Percentiles rank a stretch among this genome's conserved stretches.
Conservation (phyloP, 1,284 basidiomycete genomes). For the Fomitopsis palustris region DNA sequence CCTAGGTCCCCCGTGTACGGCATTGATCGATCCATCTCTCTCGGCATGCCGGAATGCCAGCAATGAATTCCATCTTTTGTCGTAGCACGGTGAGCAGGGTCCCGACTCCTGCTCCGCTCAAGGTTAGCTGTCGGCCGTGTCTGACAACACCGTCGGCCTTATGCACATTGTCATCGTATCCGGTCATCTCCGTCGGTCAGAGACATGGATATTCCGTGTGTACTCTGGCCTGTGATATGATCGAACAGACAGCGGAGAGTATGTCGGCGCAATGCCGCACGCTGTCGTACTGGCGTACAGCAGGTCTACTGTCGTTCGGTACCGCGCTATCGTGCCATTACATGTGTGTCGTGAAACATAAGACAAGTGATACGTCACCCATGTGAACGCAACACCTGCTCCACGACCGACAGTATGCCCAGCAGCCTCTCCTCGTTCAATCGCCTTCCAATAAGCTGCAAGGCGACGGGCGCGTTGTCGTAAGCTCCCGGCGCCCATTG, state of each 20-base stretch:
- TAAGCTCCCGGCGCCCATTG: slow-evolving; percentile 44
- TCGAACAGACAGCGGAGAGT: not conserved
- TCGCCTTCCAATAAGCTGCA: slow-evolving; percentile 48
- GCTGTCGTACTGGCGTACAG: not conserved
- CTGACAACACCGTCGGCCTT: not conserved
- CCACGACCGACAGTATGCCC: slow-evolving; percentile 41
- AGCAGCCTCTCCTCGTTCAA: slow-evolving; percentile 47
- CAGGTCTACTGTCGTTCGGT: not conserved
- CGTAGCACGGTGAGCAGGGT: not conserved
- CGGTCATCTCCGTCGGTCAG: not conserved
- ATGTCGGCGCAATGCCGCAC: not conserved
- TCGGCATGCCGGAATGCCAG: not conserved
- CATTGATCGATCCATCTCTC: not conserved
- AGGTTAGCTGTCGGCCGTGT: not conserved
- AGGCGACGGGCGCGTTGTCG: slow-evolving; percentile 40
- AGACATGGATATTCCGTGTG: not conserved
- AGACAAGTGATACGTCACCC: not conserved
- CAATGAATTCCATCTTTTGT: not conserved
- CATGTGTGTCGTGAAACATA: not conserved
- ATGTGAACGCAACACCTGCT: slow-evolving; percentile 24
- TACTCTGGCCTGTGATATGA: not conserved
- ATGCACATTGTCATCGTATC: not conserved
- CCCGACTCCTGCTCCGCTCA: not conserved
- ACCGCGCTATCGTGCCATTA: not conserved
- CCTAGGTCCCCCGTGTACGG: slow-evolving; percentile 1